Evolutionary conservation across 2,329 filamentous ascomycete genomes (phyloP), one percentile per base, ranked within the genome.

Genomic region (Escovopsis weberi): DNA sequence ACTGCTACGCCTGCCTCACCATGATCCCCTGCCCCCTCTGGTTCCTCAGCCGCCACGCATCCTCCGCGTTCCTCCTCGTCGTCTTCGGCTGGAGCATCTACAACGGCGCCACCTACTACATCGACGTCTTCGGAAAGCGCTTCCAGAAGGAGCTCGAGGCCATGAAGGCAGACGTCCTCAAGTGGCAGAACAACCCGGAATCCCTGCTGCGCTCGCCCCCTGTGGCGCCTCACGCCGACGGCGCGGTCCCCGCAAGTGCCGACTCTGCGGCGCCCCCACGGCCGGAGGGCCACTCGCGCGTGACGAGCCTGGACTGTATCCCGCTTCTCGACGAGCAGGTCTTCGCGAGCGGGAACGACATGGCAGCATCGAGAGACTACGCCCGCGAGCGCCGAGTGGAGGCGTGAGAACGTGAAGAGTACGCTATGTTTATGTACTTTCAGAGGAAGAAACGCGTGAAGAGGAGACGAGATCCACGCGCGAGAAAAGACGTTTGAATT

Each of bases 31-130:
- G 88, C 51, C 87, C 89, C 0, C 55, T 98, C 7, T 98, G 91
- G 89, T 95, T 98, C 63, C 83, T 84, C 69, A 91, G 80, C 57
- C 78, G 81, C 37, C 85, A 80, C 72, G 80, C 85, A 0, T 91
- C 84, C 35, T 78, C 80, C 2, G 51, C 60, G 0, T 98, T 95
- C 63, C 69, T 98, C 38, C 69, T 81, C 43, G 65, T 75, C 2
- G 79, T 98, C n/a, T 96, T 98, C 56, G 71, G 78, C 37, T 95
- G 88, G 87, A 93, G 85, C 52, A 82, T 95, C 43, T 93, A 95
- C 67, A 98, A 98, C 53, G 91, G 91, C 30, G 86, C 91, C 15
- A 96, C 88, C 1, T 98, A 84, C 62, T 98, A 98, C 63, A 96
- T 98, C 55, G 91, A 98, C 54, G 85, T 96, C 2, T 98, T 96